Evolutionary conservation across 2,329 filamentous ascomycete genomes (phyloP), one percentile per base, ranked within the genome.

Genomic region (Capronia americana): DNA sequence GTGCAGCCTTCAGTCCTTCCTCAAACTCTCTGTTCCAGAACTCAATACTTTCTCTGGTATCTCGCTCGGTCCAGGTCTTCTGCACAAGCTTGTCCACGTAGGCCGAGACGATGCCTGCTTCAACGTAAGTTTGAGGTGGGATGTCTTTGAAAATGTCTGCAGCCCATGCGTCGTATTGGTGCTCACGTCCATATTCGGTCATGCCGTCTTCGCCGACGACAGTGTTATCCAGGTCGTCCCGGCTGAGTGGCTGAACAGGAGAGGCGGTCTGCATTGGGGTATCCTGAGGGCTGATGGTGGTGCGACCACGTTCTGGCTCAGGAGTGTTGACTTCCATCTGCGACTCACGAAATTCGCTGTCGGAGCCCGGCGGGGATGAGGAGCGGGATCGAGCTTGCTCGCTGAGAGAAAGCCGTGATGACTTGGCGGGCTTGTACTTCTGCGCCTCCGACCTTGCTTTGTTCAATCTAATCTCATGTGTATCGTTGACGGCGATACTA

Each of bases 371-470:
- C 14, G 69, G 69, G 7, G 69, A 70, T 3, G 69, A 69, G 3
- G 69, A 70, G 30, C 66, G 66, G 3, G 69, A 70, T 58, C 69
- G 57, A 24, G 64, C 69, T 46, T 68, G 48, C 54, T 67, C 66
- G 26, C 57, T 68, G 28, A 67, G 58, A 1, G 66, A 70, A 30
- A 70, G 64, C 26, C 64, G 66, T 28, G 69, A 70, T 8, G 69
- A 69, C 41, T 60, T 62, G 17, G 56, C 66, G 2, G 69, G 69
- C 48, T 70, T 70, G 60, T 70, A 70, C 53, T 67, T 68, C 54
- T 70, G 69, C 14, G 69, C 69, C 6, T 70, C 69, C 10, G 63
- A 68, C 61, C 69, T 66, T 11, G 69, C 69, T 38, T 70, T 70
- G 58, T 69, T 64, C 41, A 70, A 46, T 56, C 66, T 50, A 38